These are phyloP conservation scores for Claviceps paspali DNA, from an alignment of 2,329 filamentous ascomycete genomes.

Conservation along the genomic window DNA sequence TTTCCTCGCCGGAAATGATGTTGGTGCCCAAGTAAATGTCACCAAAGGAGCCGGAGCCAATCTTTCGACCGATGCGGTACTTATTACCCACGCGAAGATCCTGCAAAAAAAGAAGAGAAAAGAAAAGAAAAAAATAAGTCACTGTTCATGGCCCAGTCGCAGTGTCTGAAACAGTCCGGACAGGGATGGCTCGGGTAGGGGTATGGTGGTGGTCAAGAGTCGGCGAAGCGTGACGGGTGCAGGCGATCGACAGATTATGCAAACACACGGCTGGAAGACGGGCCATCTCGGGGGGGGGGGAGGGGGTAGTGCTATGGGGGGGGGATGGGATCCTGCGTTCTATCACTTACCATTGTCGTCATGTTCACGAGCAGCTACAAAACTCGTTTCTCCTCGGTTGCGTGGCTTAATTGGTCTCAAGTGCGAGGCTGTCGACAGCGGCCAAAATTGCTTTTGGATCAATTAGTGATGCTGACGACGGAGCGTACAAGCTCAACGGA, in stretches of 20 bases:
- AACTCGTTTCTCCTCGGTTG: slow-evolving; percentile 11
- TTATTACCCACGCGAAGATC: slow-evolving; percentile 99
- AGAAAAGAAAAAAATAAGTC: no score
- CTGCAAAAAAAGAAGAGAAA: slow-evolving; percentile 28
- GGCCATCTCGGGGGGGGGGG: no score
- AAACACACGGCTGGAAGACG: no score
- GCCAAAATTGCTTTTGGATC: not conserved
- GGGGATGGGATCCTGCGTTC: not conserved
- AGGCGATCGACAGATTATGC: no score
- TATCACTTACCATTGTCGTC: slow-evolving; percentile 36
- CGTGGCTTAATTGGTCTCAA: not conserved
- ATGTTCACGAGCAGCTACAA: slow-evolving; percentile 19
- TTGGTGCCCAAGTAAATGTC: slow-evolving; percentile 99
- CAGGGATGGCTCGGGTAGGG: no score
- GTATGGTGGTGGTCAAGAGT: no score
- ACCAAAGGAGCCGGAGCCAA: slow-evolving; percentile 92
- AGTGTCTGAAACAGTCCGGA: not conserved
- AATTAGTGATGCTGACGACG: not conserved
- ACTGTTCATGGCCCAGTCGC: no score
- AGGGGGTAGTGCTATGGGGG: not conserved
- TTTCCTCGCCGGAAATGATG: slow-evolving; percentile 98
- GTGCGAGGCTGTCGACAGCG: not conserved
- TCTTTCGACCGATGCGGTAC: slow-evolving; percentile 98
- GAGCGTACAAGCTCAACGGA: not conserved
- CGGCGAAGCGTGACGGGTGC: no score